These are phyloP conservation scores for Euphrasia arctica DNA, from an alignment of 305 asterid species.

Conservation along the genomic window DNA sequence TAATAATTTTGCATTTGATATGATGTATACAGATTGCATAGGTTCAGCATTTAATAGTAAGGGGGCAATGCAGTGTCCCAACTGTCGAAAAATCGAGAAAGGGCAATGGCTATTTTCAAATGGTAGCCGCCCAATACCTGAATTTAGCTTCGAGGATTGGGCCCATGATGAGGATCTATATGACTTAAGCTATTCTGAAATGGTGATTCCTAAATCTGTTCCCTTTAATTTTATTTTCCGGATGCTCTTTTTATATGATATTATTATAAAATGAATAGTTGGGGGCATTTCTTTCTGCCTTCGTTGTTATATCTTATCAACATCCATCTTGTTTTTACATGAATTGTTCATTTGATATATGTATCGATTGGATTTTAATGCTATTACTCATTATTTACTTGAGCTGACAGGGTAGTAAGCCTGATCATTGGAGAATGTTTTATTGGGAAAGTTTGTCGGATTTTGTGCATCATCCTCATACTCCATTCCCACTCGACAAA, in stretches of 20 bases:
- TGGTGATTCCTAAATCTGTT: slow-evolving; percentile 37
- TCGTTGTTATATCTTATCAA: slow-evolving; percentile 1
- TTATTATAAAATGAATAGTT: neutral
- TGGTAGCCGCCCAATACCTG: slow-evolving; percentile 68
- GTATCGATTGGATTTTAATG: neutral
- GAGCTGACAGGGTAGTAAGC: slow-evolving; percentile 3
- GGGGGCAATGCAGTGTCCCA: slow-evolving; percentile 94
- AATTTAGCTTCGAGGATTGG: slow-evolving; percentile 74
- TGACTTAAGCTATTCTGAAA: slow-evolving; percentile 66
- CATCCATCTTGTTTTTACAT: neutral
- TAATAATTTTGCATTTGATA: neutral
- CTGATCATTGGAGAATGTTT: neutral
- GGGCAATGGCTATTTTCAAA: slow-evolving; percentile 84
- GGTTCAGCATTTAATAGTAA: slow-evolving; percentile 81
- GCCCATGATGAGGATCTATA: slow-evolving; percentile 73
- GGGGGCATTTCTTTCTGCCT: slow-evolving; percentile 4
- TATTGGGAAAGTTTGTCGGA: neutral
- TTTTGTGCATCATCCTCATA: neutral
- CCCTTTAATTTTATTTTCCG: neutral
- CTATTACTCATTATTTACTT: slow-evolving; percentile 6
- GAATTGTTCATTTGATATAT: neutral
- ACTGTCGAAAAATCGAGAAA: slow-evolving; percentile 86
- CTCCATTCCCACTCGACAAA: neutral
- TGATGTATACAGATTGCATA: slow-evolving; percentile 63
- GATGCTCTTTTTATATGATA: neutral